Base-by-base conservation (phyloP, 768 basidiomycete species). In the Podaxis sp. region DNA sequence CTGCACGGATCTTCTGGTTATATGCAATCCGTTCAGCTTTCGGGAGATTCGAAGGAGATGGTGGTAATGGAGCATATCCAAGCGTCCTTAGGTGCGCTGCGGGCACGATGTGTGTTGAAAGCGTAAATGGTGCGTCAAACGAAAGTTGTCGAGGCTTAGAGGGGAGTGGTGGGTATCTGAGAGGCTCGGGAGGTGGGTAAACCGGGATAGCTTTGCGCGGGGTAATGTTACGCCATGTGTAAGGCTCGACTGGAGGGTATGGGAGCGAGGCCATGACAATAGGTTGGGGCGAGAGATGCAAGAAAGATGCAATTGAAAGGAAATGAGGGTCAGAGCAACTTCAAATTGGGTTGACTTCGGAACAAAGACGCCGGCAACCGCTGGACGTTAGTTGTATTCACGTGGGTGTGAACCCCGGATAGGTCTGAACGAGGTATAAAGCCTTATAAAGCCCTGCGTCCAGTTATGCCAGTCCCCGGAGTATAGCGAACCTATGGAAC, bases 91-190 rank as follows among this genome's bases (percentile, higher is more conserved):
- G 75, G 63, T 80, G 77, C 0, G 84, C 80, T 3, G 85, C 82
- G 5, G 86, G 85, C 17, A 87, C 67, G 26, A 88, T 63, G 63
- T 88, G 86, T 0, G 85, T 85, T 1, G 81, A 77, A 1, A 86
- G 68, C 5, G 72, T 75, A 65, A 78, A 87, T 44, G 72, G 73
- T 0, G 72, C 72, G 26, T 70, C 69, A 49, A 77, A 75, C 11
- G 70, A 64, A 3, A 74, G 76, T 59, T 70, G 68, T 24, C 77
- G 75, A 38, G 72, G 76, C 19, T 74, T 72, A 11, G 77, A 77
- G 12, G 82, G 84, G 5, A 81, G 70, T 0, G 71, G n/a, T 19
- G 82, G 81, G 44, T 56, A 63, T 36, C 53, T 57, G 4, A 76
- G 64, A 30, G 77, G 73, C 61, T 73, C 72, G 1, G 77, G 72